Conservation (phyloP, 768 basidiomycete genomes). For the Tubosaeta brunneosetosa region DNA sequence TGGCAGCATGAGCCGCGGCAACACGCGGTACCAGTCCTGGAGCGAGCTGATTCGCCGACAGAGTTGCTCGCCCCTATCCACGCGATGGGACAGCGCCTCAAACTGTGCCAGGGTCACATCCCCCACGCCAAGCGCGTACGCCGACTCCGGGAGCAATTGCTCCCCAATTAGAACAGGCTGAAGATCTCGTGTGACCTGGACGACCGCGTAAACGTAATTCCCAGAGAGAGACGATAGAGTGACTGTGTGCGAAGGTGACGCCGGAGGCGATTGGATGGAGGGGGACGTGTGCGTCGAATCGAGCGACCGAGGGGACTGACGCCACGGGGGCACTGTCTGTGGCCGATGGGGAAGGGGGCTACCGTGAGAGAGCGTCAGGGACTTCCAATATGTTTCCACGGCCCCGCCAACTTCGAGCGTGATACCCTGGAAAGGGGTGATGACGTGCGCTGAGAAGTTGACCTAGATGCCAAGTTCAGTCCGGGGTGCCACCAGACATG, state of each 20-base stretch:
- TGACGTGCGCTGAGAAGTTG: slow-evolving; percentile 80
- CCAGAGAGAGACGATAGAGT: slow-evolving; percentile 89
- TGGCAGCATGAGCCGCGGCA: slow-evolving; percentile 60
- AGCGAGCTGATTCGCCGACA: slow-evolving; percentile 29
- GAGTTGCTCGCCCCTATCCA: slow-evolving; percentile 39
- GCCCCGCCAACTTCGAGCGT: slow-evolving; percentile 92
- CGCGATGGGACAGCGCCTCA: slow-evolving; percentile 51
- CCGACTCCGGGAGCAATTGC: slow-evolving; percentile 69
- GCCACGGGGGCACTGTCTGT: slow-evolving; percentile 35
- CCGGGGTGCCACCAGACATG: background rate
- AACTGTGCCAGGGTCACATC: slow-evolving; percentile 87
- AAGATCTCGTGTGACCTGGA: slow-evolving; percentile 90
- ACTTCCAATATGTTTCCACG: slow-evolving; percentile 99
- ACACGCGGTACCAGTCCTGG: slow-evolving; percentile 43
- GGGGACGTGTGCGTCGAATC: slow-evolving; percentile 69
- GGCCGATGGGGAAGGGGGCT: slow-evolving; percentile 29
- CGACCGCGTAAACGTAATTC: slow-evolving; percentile 77
- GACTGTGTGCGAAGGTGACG: slow-evolving; percentile 50
- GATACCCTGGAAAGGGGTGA: slow-evolving; percentile 87
- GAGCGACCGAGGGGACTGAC: slow-evolving; percentile 29
- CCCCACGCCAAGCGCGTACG: slow-evolving; percentile 72
- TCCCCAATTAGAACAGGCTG: slow-evolving; percentile 82
- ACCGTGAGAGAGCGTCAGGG: slow-evolving; percentile 37
- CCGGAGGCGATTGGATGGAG: slow-evolving; percentile 50
- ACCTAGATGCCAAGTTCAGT: slow-evolving; percentile 46